These are phyloP conservation scores for Pontederia paniculata DNA, from an alignment of 176 grass and related monocot species.

Conservation along the genomic window DNA sequence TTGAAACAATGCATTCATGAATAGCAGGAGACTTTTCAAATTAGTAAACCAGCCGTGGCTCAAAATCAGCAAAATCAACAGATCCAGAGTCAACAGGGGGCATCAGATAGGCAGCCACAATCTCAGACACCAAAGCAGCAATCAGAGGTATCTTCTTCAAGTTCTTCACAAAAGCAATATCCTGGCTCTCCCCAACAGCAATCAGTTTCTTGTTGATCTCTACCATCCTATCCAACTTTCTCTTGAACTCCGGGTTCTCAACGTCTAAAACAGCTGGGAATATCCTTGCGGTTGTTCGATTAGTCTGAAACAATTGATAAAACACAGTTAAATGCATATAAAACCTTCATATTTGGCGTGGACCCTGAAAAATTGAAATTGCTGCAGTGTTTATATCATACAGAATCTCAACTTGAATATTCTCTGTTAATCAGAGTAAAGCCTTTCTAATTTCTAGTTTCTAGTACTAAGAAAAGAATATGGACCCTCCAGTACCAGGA, in stretches of 20 bases:
- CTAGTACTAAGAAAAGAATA: too few species aligned
- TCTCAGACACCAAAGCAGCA: conserved; percentile 54
- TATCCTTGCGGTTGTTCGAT: conserved; percentile 85
- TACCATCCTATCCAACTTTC: conserved; percentile 83
- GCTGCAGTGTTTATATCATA: too few species aligned
- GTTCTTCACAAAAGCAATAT: conserved; percentile 69
- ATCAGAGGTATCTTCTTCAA: conserved; percentile 83
- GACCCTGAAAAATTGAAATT: too few species aligned
- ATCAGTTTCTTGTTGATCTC: conserved; percentile 63
- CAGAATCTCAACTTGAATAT: too few species aligned
- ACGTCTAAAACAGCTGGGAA: conserved; percentile 91
- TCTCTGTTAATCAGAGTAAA: too few species aligned
- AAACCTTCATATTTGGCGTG: too few species aligned
- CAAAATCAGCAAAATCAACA: conserved; percentile 88
- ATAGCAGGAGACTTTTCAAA: background rate
- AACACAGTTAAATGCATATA: too few species aligned
- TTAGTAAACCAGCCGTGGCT: conserved; percentile 84
- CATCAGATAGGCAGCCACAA: conserved; percentile 88
- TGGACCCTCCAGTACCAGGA: too few species aligned
- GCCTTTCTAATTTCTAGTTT: too few species aligned
- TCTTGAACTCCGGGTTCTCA: conserved; percentile 97
- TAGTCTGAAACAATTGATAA: conserved; percentile 47
- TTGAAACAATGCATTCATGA: too few species aligned
- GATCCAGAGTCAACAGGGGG: conserved; percentile 81
- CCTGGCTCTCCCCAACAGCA: conserved; percentile 31